Base-by-base conservation (phyloP, 257 asterid genomes). In the Ophiorrhiza pumila region DNA sequence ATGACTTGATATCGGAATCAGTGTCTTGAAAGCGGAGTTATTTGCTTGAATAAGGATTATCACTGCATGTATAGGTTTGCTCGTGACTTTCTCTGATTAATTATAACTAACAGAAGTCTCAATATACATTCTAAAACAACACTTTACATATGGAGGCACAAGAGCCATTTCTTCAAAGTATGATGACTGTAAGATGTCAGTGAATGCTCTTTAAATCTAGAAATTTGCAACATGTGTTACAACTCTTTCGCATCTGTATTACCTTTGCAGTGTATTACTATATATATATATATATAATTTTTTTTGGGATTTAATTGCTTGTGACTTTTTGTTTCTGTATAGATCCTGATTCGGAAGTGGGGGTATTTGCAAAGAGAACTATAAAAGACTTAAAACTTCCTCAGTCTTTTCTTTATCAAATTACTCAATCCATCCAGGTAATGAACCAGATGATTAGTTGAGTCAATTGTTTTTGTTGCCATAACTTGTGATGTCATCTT, bases 341-440 rank as follows among this genome's bases (percentile, higher is more conserved):
- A 94, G 99, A 95, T 86, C 90, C 97, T 68, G 99, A 95, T 80
- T 81, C 98, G 52, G 99, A 95, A 83, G 84, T 92, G 71, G 89
- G 80, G 81, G 83, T 87, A 68, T 92, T 92, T 79, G 99, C 99
- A 4, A 95, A 87, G 72, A 90, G 95, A 84, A 95, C 96, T 43
- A 96, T 87, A 75, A 95, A 87, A 76, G 99, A 95, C 81, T 87
- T 89, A 84, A 95, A 90, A 85, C 92, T 95, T 81, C 96, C 97
- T 57, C 97, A 96, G 66, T 91, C 92, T 69, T 95, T 95, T 81
- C 85, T 85, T 76, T 84, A 96, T 37, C 99, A 92, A 88, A 92
- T 95, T 39, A 90, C 97, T 78, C 99, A 91, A 77, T 92, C 97
- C 62, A 88, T 95, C 72, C 99, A 94, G 77, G 99, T 94, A 87